Percentiles rank a stretch among this genome's conserved stretches.
These are phyloP conservation scores for Lagenaria siceraria DNA, from an alignment of 306 rosid genomes.

Conservation along the genomic window DNA sequence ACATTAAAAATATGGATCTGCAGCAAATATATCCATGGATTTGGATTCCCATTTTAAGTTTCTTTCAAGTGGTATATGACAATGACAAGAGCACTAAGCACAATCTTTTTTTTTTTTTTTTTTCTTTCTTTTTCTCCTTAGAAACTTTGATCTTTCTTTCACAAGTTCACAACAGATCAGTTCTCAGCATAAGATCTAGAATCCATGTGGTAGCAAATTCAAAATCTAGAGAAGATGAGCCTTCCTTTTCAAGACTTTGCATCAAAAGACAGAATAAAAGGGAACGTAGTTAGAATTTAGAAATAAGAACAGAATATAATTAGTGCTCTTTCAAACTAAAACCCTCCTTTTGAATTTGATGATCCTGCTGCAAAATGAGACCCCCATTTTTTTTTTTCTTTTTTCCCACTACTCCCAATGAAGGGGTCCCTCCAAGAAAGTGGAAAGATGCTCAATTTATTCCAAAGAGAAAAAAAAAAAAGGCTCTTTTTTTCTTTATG, in stretches of 20 bases:
- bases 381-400: not conserved
- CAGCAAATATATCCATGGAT: not conserved
- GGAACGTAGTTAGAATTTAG: not conserved
- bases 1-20: not conserved
- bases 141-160: not conserved
- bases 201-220: slow-evolving; percentile 1
- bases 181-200: slow-evolving; percentile 3
- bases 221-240: not conserved
- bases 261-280: not conserved
- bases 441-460: not conserved
- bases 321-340: slow-evolving; percentile 1
- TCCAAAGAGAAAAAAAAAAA: not conserved
- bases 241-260: not conserved
- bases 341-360: not conserved
- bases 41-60: not conserved
- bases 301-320: slow-evolving; percentile 2
- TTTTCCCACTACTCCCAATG: not conserved
- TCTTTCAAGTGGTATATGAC: slow-evolving; percentile 2
- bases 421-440: not conserved
- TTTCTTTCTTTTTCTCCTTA: not conserved
- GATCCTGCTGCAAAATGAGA: not conserved
- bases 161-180: not conserved
- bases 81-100: not conserved
- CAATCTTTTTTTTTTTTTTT: not conserved
- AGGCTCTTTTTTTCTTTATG: not conserved